Conservation (phyloP, 495 filamentous ascomycete species). For the Chaetomium cochliodes region DNA sequence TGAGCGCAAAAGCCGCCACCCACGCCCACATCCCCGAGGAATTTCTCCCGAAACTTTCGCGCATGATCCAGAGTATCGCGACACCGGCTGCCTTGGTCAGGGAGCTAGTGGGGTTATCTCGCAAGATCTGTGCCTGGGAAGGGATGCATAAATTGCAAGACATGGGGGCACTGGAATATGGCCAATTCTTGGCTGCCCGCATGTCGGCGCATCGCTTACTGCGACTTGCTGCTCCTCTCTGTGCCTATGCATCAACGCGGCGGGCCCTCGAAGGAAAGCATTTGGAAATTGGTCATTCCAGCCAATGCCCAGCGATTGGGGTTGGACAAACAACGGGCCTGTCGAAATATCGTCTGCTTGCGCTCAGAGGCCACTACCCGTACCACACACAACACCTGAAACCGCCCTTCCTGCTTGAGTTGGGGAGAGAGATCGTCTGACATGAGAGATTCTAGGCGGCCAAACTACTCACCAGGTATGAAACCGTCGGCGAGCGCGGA, state of each 20-base stretch:
- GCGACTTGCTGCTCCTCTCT: background rate
- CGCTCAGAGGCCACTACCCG: slow-evolving; percentile 13
- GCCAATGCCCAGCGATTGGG: background rate
- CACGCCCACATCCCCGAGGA: slow-evolving; percentile 10
- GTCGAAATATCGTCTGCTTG: background rate
- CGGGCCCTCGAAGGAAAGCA: background rate
- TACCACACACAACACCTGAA: slow-evolving; percentile 22
- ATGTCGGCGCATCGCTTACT: slow-evolving; percentile 7
- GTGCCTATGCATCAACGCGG: background rate
- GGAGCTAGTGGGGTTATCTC: slow-evolving; percentile 4
- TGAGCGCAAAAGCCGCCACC: slow-evolving; percentile 22
- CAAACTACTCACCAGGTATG: slow-evolving; percentile 53
- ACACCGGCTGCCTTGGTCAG: slow-evolving; percentile 1
- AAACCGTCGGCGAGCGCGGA: slow-evolving; percentile 30
- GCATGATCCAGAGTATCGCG: slow-evolving; percentile 10
- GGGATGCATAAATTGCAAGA: background rate
- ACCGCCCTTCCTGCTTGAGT: slow-evolving; percentile 29
- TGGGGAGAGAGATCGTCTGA: slow-evolving; percentile 44
- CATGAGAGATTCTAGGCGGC: slow-evolving; percentile 48
- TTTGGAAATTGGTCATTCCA: slow-evolving; percentile 4
- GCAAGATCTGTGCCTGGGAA: background rate
- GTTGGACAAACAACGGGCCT: background rate
- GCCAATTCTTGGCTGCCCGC: background rate
- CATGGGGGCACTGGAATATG: slow-evolving; percentile 7
- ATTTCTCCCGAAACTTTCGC: background rate